phyloP scores from a whole-genome alignment of 148 eudicot species.

The Diospyros kaki region DNA sequence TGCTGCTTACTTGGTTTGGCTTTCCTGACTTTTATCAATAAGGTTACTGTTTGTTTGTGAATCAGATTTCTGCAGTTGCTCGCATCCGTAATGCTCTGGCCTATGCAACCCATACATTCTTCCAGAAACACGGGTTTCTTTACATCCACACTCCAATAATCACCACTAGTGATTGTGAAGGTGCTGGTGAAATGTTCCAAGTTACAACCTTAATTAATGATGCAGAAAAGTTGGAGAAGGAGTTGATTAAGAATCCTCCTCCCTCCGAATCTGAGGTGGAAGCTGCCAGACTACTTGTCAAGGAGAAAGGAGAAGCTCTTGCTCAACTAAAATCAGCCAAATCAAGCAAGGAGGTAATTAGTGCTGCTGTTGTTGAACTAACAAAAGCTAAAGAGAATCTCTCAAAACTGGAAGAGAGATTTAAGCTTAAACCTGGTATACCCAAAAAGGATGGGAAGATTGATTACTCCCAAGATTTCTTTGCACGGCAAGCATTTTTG shows the following conservation, averaged over 20 bases:
- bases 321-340: constrained; percentile 59
- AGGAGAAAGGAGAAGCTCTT: constrained; percentile 60
- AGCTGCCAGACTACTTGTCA: constrained; percentile 47
- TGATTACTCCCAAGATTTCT: constrained; percentile 72
- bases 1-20: neutral
- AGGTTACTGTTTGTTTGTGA: neutral
- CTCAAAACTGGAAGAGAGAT: constrained; percentile 50
- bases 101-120: constrained; percentile 77
- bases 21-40: neutral
- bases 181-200: constrained; percentile 91
- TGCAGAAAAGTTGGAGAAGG: constrained; percentile 67
- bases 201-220: constrained; percentile 68
- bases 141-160: constrained; percentile 75
- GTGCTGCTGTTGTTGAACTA: constrained; percentile 57
- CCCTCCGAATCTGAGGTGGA: constrained; percentile 57
- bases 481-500: constrained; percentile 82
- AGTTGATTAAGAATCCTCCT: constrained; percentile 55
- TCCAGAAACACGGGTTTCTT: constrained; percentile 60
- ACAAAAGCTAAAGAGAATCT: constrained; percentile 56
- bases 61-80: constrained; percentile 64
- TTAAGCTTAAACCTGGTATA: constrained; percentile 58
- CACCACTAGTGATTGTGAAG: constrained; percentile 90
- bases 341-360: constrained; percentile 53
- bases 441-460: constrained; percentile 80
- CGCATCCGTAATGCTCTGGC: constrained; percentile 79